phyloP scores from a whole-genome alignment of 306 rosid genomes.

The Prunus campanulata region DNA sequence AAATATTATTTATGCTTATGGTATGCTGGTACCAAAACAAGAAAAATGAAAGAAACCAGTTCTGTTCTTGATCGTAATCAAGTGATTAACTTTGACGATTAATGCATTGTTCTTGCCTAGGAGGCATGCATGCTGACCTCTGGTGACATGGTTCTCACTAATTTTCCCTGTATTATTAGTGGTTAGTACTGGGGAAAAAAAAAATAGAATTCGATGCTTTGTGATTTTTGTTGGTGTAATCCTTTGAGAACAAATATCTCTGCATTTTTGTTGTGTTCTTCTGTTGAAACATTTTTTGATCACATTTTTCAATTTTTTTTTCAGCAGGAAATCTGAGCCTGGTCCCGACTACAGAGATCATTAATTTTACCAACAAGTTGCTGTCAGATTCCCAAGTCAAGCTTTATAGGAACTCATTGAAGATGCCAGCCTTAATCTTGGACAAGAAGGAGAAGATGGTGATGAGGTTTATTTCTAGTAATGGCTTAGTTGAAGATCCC shows the following conservation, averaged over 20 bases:
- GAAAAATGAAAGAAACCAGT: too few species aligned
- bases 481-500: slow-evolving; percentile 92
- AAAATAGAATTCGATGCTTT: background rate
- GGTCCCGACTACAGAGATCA: slow-evolving; percentile 52
- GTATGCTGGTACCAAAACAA: too few species aligned
- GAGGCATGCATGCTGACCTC: background rate
- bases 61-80: background rate
- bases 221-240: background rate
- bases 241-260: background rate
- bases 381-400: slow-evolving; percentile 61
- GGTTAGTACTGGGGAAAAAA: background rate
- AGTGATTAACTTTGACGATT: background rate
- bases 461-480: slow-evolving; percentile 63
- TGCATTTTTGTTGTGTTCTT: background rate
- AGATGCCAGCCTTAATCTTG: slow-evolving; percentile 89
- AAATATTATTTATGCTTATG: background rate
- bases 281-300: background rate
- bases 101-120: background rate
- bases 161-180: background rate
- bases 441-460: slow-evolving; percentile 64
- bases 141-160: background rate
- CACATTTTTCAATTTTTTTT: background rate
- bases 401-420: slow-evolving; percentile 51
- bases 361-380: slow-evolving; percentile 58
- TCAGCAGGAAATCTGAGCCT: slow-evolving; percentile 62